Percentiles rank a stretch among this genome's conserved stretches.
These are phyloP conservation scores for Apiospora kogelbergensis DNA, from an alignment of 2,329 filamentous ascomycete species.

Conservation along the genomic window DNA sequence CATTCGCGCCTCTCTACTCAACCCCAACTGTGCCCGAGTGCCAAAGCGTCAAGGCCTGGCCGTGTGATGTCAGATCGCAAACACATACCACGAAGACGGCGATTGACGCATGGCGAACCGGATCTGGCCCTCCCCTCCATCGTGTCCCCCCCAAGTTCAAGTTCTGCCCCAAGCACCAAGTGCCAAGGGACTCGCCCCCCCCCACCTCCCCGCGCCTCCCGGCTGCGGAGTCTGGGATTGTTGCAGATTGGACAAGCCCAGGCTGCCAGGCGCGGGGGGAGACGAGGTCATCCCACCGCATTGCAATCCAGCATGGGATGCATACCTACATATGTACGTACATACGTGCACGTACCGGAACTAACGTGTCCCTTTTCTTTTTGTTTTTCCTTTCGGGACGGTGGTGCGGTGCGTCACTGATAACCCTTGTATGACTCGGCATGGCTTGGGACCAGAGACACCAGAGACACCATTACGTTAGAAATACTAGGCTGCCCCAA, in stretches of 20 bases:
- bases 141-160: not conserved
- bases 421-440: conserved; percentile 5
- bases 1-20: no score
- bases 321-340: no score
- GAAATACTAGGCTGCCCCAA: not conserved
- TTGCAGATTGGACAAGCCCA: not conserved
- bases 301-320: no score
- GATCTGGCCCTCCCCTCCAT: not conserved
- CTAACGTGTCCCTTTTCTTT: not conserved
- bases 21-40: no score
- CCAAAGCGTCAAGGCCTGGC: not conserved
- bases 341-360: not conserved
- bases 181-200: no score
- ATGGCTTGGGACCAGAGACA: not conserved
- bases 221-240: not conserved
- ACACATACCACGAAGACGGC: not conserved
- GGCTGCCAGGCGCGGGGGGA: not conserved
- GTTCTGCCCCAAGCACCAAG: no score
- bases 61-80: not conserved
- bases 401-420: conserved; percentile 10
- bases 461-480: conserved; percentile 5
- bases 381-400: not conserved
- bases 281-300: not conserved
- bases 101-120: not conserved
- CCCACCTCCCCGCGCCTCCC: not conserved